phyloP scores from a whole-genome alignment of 228 moss, liverwort and hornwort species.

The Sphagnum magellanicum region DNA sequence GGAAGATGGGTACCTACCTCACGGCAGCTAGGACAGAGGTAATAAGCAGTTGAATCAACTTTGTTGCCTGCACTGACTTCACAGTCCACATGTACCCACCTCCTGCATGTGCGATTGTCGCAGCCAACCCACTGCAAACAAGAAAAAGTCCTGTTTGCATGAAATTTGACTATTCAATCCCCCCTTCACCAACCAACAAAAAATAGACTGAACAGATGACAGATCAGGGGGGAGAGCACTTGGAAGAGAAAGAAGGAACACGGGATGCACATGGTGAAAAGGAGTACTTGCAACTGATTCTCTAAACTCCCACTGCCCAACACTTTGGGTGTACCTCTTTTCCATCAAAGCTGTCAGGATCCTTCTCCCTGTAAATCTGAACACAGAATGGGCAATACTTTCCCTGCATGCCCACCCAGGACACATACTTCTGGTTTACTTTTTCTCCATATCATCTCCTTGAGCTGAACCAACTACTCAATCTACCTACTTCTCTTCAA shows the following conservation, averaged over 20 bases:
- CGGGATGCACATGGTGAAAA: too few species aligned
- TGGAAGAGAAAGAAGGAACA: too few species aligned
- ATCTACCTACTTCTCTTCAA: too few species aligned
- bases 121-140: conserved; percentile 93
- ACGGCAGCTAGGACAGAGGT: conserved; percentile 96
- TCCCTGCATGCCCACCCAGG: conserved; percentile 40
- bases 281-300: too few species aligned
- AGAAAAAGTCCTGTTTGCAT: neutral
- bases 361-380: conserved; percentile 99
- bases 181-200: too few species aligned
- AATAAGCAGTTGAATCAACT: conserved; percentile 91
- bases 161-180: too few species aligned
- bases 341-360: conserved; percentile 96
- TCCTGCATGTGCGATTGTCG: conserved; percentile 95
- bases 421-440: too few species aligned
- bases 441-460: too few species aligned
- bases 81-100: conserved; percentile 99
- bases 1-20: conserved; percentile 42
- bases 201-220: too few species aligned
- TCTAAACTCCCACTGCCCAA: too few species aligned
- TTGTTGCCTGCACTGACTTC: conserved; percentile 83
- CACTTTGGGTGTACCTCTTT: conserved; percentile 57
- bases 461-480: too few species aligned
- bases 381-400: conserved; percentile 99
- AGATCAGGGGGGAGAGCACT: too few species aligned